These are phyloP conservation scores for Xylariomycetidae sp. DNA, from an alignment of 2,329 filamentous ascomycete genomes.

Conservation along the genomic window DNA sequence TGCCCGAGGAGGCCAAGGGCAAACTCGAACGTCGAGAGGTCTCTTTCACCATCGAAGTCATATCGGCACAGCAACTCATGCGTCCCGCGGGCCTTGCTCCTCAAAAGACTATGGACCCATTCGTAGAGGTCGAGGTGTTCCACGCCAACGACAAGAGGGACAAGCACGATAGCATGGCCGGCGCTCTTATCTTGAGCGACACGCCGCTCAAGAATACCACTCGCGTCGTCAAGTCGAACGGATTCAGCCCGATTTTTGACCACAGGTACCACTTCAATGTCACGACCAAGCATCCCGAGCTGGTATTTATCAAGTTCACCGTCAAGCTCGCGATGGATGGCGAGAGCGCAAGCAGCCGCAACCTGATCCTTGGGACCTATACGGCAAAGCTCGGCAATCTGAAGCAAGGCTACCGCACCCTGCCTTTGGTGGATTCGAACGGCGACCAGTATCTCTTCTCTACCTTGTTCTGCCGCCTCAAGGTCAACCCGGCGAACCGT, in stretches of 20 bases:
- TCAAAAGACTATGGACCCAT: constrained; percentile 78
- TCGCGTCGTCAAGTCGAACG: constrained; percentile 77
- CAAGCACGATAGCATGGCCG: constrained; percentile 70
- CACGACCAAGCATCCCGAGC: constrained; percentile 88
- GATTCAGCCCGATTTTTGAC: constrained; percentile 88
- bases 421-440: constrained; percentile 82
- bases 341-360: constrained; percentile 59
- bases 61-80: constrained; percentile 93
- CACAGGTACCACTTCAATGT: constrained; percentile 74
- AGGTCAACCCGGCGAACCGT: constrained; percentile 54
- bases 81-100: constrained; percentile 69
- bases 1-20: constrained; percentile 48
- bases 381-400: constrained; percentile 88
- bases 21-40: constrained; percentile 79
- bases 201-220: constrained; percentile 75
- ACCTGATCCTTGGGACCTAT: constrained; percentile 74
- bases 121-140: constrained; percentile 92
- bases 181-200: constrained; percentile 37
- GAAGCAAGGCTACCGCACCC: constrained; percentile 86
- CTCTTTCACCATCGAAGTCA: constrained; percentile 78
- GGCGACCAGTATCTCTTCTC: constrained; percentile 95
- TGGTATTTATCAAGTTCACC: constrained; percentile 90
- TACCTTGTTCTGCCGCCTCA: constrained; percentile 86
- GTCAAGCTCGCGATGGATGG: constrained; percentile 84
- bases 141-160: constrained; percentile 91